Base-by-base conservation (phyloP, 148 eudicot genomes). In the Silene uniflora region DNA sequence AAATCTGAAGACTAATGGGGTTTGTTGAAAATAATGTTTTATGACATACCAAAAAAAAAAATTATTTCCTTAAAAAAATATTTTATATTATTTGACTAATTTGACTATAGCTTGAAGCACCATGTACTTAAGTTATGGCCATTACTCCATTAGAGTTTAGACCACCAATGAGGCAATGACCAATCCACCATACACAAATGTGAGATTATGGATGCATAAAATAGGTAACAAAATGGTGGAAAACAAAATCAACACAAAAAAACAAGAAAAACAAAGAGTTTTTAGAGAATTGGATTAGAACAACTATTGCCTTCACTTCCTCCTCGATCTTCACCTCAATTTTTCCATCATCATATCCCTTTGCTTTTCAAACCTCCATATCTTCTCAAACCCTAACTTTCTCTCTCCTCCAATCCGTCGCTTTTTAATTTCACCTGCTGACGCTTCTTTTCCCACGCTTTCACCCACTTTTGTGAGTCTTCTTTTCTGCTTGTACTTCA, bases 311-410 rank as follows among this genome's bases (percentile, higher is more conserved):
- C 32, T 62, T 62, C 32, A 52, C 56, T 52, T 13, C 59, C 76
- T 73, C 22, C 32, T 61, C 39, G 76, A 73, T 73, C 70, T 17
- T 67, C 67, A 58, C 52, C 32, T 73, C 56, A 42, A 61, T 60
- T 69, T 11, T 56, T n/a, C n/a, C n/a, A n/a, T n/a, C 67, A 60
- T 74, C 17, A 66, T 69, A 65, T 75, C 32, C 32, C 64, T 58
- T 66, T 68, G 44, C 12, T 21, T 22, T 13, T 27, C 21, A 75
- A 61, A 68, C 73, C 44, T 59, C 70, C 10, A 68, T 73, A 59
- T 59, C 70, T 14, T 69, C 58, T 60, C 68, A 60, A 76, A 76
- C 79, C 79, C 79, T 76, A 76, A 61, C 56, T 60, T 75, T 75
- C 71, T 74, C 76, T 74, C 76, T 74, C 76, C 68, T 46, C 68